These are phyloP conservation scores for Pyrenopolyporus hunteri DNA, from an alignment of 495 filamentous ascomycete species.

Conservation along the genomic window DNA sequence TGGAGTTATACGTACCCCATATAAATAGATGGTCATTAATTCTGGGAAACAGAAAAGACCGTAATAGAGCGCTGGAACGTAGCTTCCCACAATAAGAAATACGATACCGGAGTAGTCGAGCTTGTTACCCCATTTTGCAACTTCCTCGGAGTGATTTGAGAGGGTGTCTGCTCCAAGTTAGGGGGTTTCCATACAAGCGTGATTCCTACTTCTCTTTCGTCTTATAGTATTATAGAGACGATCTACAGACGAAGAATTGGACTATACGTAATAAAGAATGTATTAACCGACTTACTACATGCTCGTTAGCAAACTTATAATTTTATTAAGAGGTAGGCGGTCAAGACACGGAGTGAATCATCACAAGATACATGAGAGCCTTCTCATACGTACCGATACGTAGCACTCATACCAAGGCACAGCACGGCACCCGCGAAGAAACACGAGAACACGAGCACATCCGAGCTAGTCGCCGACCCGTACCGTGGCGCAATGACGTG, in stretches of 20 bases:
- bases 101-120: conserved; percentile 94
- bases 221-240: background rate
- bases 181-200: background rate
- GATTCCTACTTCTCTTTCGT: background rate
- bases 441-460: conserved; percentile 73
- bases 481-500: conserved; percentile 67
- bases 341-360: no score
- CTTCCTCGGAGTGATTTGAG: conserved; percentile 49
- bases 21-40: conserved; percentile 72
- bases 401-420: conserved; percentile 86
- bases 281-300: conserved; percentile 22
- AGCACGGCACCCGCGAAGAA: conserved; percentile 78
- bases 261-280: background rate
- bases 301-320: conserved; percentile 14
- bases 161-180: conserved; percentile 42
- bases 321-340: no score
- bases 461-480: conserved; percentile 63
- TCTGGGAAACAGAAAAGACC: conserved; percentile 73
- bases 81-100: conserved; percentile 84
- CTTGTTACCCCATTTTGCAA: conserved; percentile 58
- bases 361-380: no score
- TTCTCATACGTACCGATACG: conserved; percentile 52
- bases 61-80: conserved; percentile 85
- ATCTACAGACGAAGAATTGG: no score
- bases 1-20: conserved; percentile 61